These are phyloP conservation scores for Komagataella ulmi DNA, from an alignment of 805 yeast genomes.

Conservation along the genomic window DNA sequence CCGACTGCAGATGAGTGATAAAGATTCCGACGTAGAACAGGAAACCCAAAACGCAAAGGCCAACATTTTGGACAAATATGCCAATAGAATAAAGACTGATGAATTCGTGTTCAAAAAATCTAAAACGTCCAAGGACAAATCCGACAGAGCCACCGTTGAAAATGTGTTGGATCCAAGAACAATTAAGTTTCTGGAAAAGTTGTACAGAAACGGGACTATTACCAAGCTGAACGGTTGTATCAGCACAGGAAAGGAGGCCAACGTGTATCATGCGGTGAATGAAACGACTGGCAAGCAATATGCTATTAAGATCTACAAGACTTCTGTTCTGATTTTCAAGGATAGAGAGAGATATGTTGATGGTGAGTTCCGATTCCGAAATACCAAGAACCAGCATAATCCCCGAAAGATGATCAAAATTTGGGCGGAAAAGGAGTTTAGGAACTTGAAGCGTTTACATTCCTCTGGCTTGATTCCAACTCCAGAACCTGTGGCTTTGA, in stretches of 20 bases:
- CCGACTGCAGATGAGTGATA: neutral
- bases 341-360: conserved; percentile 93
- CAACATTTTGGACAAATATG: conserved; percentile 45
- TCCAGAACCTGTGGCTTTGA: conserved; percentile 83
- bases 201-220: conserved; percentile 74
- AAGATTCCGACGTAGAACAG: conserved; percentile 1
- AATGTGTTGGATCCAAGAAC: conserved; percentile 96
- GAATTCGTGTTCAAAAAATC: conserved; percentile 40
- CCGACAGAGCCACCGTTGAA: conserved; percentile 94
- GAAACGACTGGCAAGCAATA: conserved; percentile 36
- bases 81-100: conserved; percentile 53
- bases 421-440: conserved; percentile 97
- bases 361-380: conserved; percentile 89
- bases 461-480: conserved; percentile 67
- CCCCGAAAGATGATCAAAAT: conserved; percentile 95
- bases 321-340: conserved; percentile 92
- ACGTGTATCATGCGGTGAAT: conserved; percentile 73
- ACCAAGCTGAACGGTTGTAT: conserved; percentile 87
- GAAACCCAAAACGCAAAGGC: conserved; percentile 20
- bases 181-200: conserved; percentile 62
- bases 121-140: conserved; percentile 60
- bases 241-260: conserved; percentile 98
- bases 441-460: conserved; percentile 78
- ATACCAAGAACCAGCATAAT: conserved; percentile 73
- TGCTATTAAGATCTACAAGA: conserved; percentile 91